Base-by-base conservation (phyloP, 1,139 yeast genomes). In the Yamadazyma sp. region DNA sequence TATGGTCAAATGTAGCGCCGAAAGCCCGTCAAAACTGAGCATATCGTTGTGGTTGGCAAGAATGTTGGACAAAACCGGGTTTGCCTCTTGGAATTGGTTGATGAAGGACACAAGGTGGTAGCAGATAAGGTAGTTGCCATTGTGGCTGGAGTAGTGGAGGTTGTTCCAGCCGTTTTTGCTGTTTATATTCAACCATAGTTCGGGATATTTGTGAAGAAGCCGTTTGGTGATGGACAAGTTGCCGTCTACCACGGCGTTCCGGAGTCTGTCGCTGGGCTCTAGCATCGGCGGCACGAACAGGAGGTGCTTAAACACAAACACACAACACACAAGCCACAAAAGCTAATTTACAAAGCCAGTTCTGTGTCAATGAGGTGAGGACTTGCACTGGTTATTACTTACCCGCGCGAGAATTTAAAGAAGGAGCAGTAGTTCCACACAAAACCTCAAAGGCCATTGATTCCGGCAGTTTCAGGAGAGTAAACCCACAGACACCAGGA, bases 141-240 rank as follows among this genome's bases (percentile, higher is more conserved):
- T 67, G 55, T 64, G 85, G 7, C 95, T 81, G 1, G 96, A 92
- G 61, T 88, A 89, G 61, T 91, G 98, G 36, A 91, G 70, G 38
- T 88, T 86, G 31, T 87, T 75, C 97, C 97, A 91, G 1, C 98
- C 98, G 51, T 84, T 80, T 31, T 67, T 44, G 11, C 82, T 69
- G 57, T 92, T 91, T 17, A 81, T 72, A 55, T 89, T 87, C 41
- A 83, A 80, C 62, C 94, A 67, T 34, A 89, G 68, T 28, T 82
- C 86, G 0, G 97, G 96, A 54, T 76, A 86, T 37, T 94, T 71
- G 39, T 75, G 70, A 12, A 91, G 61, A 9, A 92, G 66, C 24
- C 96, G 74, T 50, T 80, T 76, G 27, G 87, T 92, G 20, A 87
- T 83, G 20, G 83, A 74, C 17, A 83, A 68, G 50, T 87, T 85